Base-by-base conservation (phyloP, 805 yeast species). In the Kuraishia floccosa region DNA sequence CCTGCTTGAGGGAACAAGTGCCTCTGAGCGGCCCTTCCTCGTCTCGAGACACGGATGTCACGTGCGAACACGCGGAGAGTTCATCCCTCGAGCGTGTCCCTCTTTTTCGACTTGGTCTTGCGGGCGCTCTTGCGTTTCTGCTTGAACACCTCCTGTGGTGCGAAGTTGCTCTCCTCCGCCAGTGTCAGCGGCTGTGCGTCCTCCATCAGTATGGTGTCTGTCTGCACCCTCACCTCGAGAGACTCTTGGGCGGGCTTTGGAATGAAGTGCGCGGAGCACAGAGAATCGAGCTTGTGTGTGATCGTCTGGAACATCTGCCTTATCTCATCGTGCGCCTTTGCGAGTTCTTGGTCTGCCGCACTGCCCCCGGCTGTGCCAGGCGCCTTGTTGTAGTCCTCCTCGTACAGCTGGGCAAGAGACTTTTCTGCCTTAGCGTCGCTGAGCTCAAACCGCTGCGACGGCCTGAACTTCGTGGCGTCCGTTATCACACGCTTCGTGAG, bases 141-240 rank as follows among this genome's bases (percentile, higher is more conserved):
- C 49, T 65, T 72, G 56, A 78, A 91, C 6, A 91, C 65, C 56
- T 89, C 98, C 59, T 89, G 98, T 24, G 98, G 98, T 2, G 98
- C 98, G 44, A 91, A 65, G 30, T 81, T 71, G 10, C 77, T 61
- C 15, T 77, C 83, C 21, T 70, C 60, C 2, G 91, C 72, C 58
- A 82, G 65, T 23, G 86, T 76, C 35, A 84, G 64, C 30, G 98
- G 98, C 58, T 86, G 96, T 2, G 96, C 91, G 48, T 91, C 97
- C 57, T 89, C 98, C 94, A 89, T 83, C 2, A 78, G 49, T 30
- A 91, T 78, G 2, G 94, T 69, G 4, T 94, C 77, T 0, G 82
- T 66, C 34, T 87, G 80, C 24, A 86, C 84, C 50, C 80, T 84
- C 47, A 91, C 76, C 35, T 82, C 86, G 38, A 89, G 59, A 15